phyloP scores from a whole-genome alignment of 768 basidiomycete species.

The Hypholoma fasciculare region DNA sequence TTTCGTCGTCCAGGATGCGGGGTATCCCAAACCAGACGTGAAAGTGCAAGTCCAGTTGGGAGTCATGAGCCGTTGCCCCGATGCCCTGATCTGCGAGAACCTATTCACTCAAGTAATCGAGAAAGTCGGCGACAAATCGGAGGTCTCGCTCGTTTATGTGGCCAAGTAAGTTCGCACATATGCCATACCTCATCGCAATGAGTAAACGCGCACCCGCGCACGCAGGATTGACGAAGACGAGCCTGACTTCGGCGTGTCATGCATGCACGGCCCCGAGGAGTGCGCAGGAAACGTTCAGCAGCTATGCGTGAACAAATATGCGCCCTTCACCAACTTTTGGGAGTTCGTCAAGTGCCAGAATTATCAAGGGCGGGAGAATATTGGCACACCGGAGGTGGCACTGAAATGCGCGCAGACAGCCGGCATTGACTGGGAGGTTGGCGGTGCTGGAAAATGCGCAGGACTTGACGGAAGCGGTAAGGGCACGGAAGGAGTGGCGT shows the following conservation, averaged over 20 bases:
- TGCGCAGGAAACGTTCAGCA: constrained; percentile 91
- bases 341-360: constrained; percentile 82
- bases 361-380: constrained; percentile 54
- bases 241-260: constrained; percentile 73
- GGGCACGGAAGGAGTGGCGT: constrained; percentile 58
- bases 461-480: constrained; percentile 65
- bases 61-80: constrained; percentile 68
- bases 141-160: constrained; percentile 71
- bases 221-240: constrained; percentile 63
- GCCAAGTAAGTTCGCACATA: constrained; percentile 53
- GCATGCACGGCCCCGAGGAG: constrained; percentile 79
- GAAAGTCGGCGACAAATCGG: constrained; percentile 61
- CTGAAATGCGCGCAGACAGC: constrained; percentile 63
- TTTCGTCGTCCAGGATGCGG: constrained; percentile 3
- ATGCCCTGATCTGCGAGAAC: constrained; percentile 79
- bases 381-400: constrained; percentile 69
- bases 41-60: constrained; percentile 51
- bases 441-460: constrained; percentile 56
- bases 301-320: constrained; percentile 72
- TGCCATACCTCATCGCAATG: background rate
- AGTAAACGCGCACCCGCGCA: constrained; percentile 23
- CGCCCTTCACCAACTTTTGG: constrained; percentile 69
- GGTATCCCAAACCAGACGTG: constrained; percentile 18
- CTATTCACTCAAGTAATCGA: constrained; percentile 73
- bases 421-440: constrained; percentile 67